Conservation (phyloP, 192 early-diverging fungal species). For the Gamsiella multidivaricata region DNA sequence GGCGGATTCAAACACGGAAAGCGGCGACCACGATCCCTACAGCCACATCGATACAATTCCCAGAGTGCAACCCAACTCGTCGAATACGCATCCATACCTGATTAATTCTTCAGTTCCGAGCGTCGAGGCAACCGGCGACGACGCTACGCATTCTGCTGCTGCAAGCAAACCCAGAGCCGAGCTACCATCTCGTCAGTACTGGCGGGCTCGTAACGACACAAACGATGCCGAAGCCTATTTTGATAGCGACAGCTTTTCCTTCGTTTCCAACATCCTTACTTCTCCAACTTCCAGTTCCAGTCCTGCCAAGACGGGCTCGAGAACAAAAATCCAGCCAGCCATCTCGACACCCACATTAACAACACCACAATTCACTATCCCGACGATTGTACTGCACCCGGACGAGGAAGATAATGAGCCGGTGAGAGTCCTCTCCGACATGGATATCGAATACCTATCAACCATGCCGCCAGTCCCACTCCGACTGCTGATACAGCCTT, state of each 20-base stretch:
- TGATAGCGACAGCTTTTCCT: neutral
- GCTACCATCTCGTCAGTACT: too few species aligned
- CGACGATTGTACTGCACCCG: slow-evolving; percentile 44
- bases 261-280: neutral
- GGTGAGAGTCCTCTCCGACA: slow-evolving; percentile 16
- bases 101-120: neutral
- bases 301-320: too few species aligned
- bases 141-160: too few species aligned
- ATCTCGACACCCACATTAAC: neutral
- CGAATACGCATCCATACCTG: neutral
- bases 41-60: neutral
- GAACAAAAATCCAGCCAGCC: neutral
- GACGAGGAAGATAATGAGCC: slow-evolving; percentile 48
- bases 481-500: slow-evolving; percentile 15
- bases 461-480: slow-evolving; percentile 36
- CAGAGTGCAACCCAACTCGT: neutral
- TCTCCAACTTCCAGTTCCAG: too few species aligned
- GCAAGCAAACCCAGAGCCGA: neutral
- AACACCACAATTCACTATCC: slow-evolving; percentile 6
- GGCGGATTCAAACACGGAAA: neutral
- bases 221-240: neutral
- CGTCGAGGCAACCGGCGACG: neutral
- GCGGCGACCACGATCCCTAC: neutral
- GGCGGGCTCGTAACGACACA: neutral
- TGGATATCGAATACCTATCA: slow-evolving; percentile 44